Percentiles rank a stretch among this genome's conserved stretches.
These are phyloP conservation scores for Aaosphaeria arxii DNA, from an alignment of 2,329 filamentous ascomycete species.

Conservation along the genomic window DNA sequence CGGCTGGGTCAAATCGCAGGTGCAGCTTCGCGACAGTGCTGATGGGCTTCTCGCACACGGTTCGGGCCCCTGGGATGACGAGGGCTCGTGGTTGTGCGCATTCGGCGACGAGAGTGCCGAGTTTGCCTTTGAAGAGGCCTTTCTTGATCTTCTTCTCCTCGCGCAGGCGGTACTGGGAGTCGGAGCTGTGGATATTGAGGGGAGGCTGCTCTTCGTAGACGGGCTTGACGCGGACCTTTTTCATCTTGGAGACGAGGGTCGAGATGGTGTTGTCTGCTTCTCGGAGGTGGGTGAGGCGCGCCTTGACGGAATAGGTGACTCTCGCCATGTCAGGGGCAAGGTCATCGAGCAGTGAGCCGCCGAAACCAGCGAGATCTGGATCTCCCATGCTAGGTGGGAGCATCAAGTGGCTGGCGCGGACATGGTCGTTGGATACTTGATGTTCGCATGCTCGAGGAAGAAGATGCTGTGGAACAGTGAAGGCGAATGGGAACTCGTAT, in stretches of 20 bases:
- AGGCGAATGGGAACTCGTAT: conserved; percentile 62
- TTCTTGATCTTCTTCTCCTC: conserved; percentile 61
- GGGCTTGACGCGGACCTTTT: conserved; percentile 60
- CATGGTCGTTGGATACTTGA: conserved; percentile 46
- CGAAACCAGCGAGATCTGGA: conserved; percentile 50
- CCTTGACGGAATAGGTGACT: conserved; percentile 56
- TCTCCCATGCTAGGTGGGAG: conserved; percentile 63
- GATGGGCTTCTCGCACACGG: conserved; percentile 39
- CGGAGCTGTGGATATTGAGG: conserved; percentile 47
- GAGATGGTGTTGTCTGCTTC: conserved; percentile 39
- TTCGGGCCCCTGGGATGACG: conserved; percentile 43
- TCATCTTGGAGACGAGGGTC: conserved; percentile 49
- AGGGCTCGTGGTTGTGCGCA: conserved; percentile 58
- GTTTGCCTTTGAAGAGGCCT: conserved; percentile 57
- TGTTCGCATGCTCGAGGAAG: conserved; percentile 61
- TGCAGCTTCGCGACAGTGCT: conserved; percentile 56
- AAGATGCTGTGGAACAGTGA: conserved; percentile 60
- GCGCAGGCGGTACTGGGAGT: conserved; percentile 51
- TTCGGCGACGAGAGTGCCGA: conserved; percentile 57
- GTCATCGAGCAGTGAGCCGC: conserved; percentile 55
- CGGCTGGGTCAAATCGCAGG: conserved; percentile 59
- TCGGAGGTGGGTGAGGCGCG: conserved; percentile 42
- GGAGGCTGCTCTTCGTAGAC: conserved; percentile 59
- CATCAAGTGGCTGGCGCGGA: conserved; percentile 55
- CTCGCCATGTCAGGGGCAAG: conserved; percentile 61